Conservation (phyloP, 129 eudicot genomes). For the Flaveria linearis region DNA sequence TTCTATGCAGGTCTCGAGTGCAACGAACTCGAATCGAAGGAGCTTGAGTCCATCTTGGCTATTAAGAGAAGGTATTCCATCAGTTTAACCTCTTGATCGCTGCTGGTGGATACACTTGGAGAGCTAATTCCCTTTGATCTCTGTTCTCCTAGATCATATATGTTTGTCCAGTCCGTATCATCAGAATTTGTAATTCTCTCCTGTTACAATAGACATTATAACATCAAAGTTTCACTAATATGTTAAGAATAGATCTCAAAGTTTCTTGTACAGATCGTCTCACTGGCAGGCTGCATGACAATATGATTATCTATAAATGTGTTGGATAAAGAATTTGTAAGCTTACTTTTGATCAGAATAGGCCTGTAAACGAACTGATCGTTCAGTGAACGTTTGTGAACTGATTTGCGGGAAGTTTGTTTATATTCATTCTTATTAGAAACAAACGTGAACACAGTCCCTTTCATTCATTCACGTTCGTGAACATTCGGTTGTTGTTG, state of each 20-base stretch:
- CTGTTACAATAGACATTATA: constrained; percentile 33
- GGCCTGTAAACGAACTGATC: neutral
- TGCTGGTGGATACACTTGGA: constrained; percentile 45
- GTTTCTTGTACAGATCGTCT: neutral
- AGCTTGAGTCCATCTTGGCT: constrained; percentile 69
- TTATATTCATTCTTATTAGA: neutral
- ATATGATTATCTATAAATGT: neutral
- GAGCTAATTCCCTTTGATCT: constrained; percentile 49
- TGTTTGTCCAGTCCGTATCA: constrained; percentile 54
- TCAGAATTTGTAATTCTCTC: constrained; percentile 51
- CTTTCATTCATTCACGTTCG: neutral
- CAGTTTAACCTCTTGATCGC: constrained; percentile 40
- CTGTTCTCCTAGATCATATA: constrained; percentile 67
- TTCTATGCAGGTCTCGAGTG: constrained; percentile 87
- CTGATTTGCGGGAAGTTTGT: no score
- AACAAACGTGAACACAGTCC: neutral
- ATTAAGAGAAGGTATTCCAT: constrained; percentile 49
- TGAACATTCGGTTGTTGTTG: neutral
- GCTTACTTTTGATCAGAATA: neutral
- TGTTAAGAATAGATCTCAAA: neutral
- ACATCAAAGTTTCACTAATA: neutral
- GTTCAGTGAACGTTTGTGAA: no score
- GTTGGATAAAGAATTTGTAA: neutral
- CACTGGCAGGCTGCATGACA: neutral
- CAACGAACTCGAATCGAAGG: constrained; percentile 78